Percentiles rank a stretch among this genome's conserved stretches.
Conservation (phyloP, 2,329 filamentous ascomycete genomes). For the Karstenula rhodostoma region DNA sequence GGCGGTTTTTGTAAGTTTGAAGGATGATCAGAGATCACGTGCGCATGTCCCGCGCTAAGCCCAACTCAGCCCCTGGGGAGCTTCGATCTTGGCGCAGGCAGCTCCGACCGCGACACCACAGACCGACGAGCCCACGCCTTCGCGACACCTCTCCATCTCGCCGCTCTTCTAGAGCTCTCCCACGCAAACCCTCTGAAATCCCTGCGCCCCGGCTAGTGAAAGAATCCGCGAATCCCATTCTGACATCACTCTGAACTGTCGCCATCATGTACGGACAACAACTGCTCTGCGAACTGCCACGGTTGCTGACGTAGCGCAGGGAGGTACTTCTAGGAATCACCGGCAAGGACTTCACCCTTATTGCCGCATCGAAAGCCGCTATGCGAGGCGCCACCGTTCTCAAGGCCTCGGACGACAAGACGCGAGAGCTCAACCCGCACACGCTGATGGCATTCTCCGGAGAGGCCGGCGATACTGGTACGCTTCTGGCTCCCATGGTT, state of each 20-base stretch:
- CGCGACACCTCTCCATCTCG: conserved; percentile 2
- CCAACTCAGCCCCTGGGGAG: neutral
- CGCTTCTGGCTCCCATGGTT: conserved; percentile 22
- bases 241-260: conserved; percentile 21
- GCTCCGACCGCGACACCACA: conserved; percentile 26
- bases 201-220: neutral
- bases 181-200: neutral
- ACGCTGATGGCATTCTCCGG: conserved; percentile 95
- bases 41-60: neutral
- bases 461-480: conserved; percentile 94
- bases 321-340: conserved; percentile 98
- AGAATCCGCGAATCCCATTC: conserved; percentile 7
- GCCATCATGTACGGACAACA: conserved; percentile 42
- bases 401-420: conserved; percentile 97
- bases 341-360: conserved; percentile 98
- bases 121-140: conserved; percentile 9
- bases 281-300: neutral
- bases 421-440: conserved; percentile 87
- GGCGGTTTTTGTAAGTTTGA: neutral
- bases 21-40: neutral
- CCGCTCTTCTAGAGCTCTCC: neutral
- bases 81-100: conserved; percentile 20
- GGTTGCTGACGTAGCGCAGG: conserved; percentile 63
- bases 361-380: conserved; percentile 95
- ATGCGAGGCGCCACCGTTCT: conserved; percentile 98